phyloP scores from a whole-genome alignment of 176 grass and related monocot genomes.

The Triticum dicoccoides region DNA sequence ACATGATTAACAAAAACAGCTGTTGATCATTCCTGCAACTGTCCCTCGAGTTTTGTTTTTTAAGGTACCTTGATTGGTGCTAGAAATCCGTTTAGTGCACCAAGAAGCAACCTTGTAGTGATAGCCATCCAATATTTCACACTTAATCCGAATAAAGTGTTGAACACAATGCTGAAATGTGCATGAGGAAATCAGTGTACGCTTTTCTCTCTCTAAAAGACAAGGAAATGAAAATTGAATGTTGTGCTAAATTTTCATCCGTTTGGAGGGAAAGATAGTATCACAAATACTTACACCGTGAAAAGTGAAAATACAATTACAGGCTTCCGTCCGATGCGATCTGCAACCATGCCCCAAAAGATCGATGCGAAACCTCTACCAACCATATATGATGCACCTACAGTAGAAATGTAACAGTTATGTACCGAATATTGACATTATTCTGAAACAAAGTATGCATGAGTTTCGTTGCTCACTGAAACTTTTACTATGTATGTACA shows the following conservation, averaged over 20 bases:
- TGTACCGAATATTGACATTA: not conserved
- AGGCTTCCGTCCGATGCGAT: conserved; percentile 66
- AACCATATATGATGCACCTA: conserved; percentile 72
- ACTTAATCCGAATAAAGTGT: conserved; percentile 74
- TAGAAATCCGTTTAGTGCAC: conserved; percentile 60
- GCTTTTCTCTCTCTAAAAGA: not conserved
- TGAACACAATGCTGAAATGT: conserved; percentile 54
- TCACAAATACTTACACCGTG: conserved; percentile 39
- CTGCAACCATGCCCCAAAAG: conserved; percentile 66
- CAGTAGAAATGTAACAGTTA: not conserved
- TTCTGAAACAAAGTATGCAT: not conserved
- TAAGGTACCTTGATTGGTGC: conserved; percentile 37
- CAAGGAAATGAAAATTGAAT: not conserved
- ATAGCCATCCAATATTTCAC: conserved; percentile 69
- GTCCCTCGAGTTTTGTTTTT: not conserved
- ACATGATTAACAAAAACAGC: not conserved
- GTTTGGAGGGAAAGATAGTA: not conserved
- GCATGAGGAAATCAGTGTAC: not conserved
- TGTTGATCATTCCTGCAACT: not conserved
- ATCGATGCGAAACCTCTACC: conserved; percentile 66
- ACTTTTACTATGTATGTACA: not conserved
- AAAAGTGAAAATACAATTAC: conserved; percentile 54
- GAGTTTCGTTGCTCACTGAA: not conserved
- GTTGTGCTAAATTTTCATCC: not conserved
- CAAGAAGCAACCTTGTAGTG: conserved; percentile 59